Evolutionary conservation across 805 yeast species (phyloP), one percentile per base, ranked within the genome.

Genomic region (Brettanomyces bruxellensis): DNA sequence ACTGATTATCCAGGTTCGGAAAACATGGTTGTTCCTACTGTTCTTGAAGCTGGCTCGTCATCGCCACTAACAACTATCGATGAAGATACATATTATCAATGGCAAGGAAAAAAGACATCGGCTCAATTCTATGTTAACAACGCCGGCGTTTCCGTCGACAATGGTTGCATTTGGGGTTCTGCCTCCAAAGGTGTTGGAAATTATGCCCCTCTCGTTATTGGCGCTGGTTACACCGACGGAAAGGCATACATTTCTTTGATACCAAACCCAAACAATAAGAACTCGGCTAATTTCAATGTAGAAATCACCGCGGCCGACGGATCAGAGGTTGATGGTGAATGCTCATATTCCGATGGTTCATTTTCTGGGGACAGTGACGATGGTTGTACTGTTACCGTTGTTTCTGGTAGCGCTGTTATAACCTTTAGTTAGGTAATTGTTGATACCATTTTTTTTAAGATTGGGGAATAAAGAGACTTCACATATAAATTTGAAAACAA

Each of bases 371-470:
- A 66, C 51, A 87, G 88, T 54, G 51, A 81, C 40, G 88, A 81
- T 57, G 98, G 98, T 56, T 91, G 98, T 79, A 91, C 98, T 46
- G 95, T 84, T 54, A 81, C 95, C 55, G 95, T 91, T 53, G 79
- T 88, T 49, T 65, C 72, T 32, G 98, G 99, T 66, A 70, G 70
- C 53, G 97, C 95, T 52, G 74, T 84, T 65, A 86, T 84, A 65
- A 95, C 88, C 46, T 74, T 89, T 53, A 88, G 87, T 59, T 55
- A 18, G 18, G 18, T 18, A 46, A 38, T 25, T 43, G 11, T 35
- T 28, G 32, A 9, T 28, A 9, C 11, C 32, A 28, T 28, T 28
- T 28, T 9, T 18, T 18, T 18, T 18, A 18, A 18, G 18, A 18
- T 18, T 2, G 18, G 18, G 11, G 32, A 28, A 28, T 2, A 28